Evolutionary conservation across 2,329 filamentous ascomycete species (phyloP).

Genomic region (Neophaeococcomyces mojaviensis): DNA sequence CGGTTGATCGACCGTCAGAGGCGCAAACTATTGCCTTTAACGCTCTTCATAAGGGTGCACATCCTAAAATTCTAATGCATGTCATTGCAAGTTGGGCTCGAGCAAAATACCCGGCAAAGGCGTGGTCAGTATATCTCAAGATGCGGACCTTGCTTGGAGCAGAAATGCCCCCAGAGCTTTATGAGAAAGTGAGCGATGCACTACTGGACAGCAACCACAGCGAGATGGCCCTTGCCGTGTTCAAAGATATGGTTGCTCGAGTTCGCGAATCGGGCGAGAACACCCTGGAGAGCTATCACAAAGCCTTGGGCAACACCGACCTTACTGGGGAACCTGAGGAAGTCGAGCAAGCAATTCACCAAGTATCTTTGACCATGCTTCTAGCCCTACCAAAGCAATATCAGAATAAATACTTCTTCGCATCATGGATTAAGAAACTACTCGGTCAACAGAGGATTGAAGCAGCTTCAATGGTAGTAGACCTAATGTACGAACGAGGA

Average conservation of each 20-base stretch:
- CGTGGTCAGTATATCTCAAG: conserved; percentile 60
- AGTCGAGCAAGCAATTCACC: conserved; percentile 38
- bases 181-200: conserved; percentile 63
- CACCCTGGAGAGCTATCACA: conserved; percentile 38
- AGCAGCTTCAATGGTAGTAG: conserved; percentile 63
- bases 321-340: conserved; percentile 18
- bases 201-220: conserved; percentile 61
- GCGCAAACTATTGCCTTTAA: conserved; percentile 44
- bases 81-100: conserved; percentile 62
- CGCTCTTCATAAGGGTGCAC: conserved; percentile 25
- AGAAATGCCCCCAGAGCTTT: conserved; percentile 63
- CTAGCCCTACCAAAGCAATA: conserved; percentile 46
- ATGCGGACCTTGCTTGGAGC: conserved; percentile 55
- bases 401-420: conserved; percentile 73
- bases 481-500: conserved; percentile 64
- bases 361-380: conserved; percentile 43
- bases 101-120: conserved; percentile 46
- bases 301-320: conserved; percentile 17
- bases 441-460: conserved; percentile 65
- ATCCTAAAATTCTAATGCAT: conserved; percentile 43
- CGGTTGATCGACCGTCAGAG: conserved; percentile 38
- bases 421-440: conserved; percentile 80
- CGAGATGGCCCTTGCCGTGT: conserved; percentile 64
- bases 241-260: conserved; percentile 81
- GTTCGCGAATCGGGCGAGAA: conserved; percentile 40